Evolutionary conservation across 768 basidiomycete species (phyloP).

Genomic region (Crepidotus variabilis): DNA sequence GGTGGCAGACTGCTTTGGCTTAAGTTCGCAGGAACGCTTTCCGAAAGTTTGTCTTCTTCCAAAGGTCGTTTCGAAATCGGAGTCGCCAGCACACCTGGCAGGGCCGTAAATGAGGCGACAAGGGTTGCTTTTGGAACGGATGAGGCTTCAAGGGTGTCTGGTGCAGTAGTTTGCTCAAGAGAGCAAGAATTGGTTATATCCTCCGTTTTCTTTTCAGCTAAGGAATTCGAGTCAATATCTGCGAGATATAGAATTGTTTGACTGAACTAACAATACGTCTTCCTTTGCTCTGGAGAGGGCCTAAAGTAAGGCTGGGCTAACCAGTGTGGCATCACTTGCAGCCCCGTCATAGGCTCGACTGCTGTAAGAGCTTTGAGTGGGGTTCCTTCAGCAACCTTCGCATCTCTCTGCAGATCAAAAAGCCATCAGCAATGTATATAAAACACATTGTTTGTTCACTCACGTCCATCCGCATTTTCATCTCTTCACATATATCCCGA

Average conservation of each 20-base stretch:
- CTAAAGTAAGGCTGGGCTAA: conserved; percentile 65
- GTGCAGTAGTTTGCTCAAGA: neutral
- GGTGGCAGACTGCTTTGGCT: neutral
- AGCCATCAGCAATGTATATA: conserved; percentile 1
- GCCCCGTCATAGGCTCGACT: conserved; percentile 30
- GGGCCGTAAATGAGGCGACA: neutral
- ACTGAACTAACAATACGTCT: conserved; percentile 15
- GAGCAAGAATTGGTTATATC: too few relatives aligned
- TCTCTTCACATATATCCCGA: conserved; percentile 24
- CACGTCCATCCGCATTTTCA: conserved; percentile 26
- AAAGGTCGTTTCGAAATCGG: neutral
- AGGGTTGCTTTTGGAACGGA: neutral
- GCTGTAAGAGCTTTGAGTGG: conserved; percentile 26
- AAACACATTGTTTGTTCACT: conserved; percentile 1
- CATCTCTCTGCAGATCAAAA: conserved; percentile 40
- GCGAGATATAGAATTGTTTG: neutral
- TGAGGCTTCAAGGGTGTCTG: neutral
- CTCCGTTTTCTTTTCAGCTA: neutral
- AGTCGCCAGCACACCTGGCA: neutral
- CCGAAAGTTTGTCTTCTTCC: neutral
- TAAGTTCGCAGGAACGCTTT: neutral
- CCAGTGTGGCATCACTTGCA: conserved; percentile 40
- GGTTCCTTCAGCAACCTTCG: conserved; percentile 27
- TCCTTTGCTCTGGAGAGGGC: conserved; percentile 27
- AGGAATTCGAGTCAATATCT: neutral